Conservation (phyloP, 2,329 filamentous ascomycete genomes). For the Phialocephala sp. region DNA sequence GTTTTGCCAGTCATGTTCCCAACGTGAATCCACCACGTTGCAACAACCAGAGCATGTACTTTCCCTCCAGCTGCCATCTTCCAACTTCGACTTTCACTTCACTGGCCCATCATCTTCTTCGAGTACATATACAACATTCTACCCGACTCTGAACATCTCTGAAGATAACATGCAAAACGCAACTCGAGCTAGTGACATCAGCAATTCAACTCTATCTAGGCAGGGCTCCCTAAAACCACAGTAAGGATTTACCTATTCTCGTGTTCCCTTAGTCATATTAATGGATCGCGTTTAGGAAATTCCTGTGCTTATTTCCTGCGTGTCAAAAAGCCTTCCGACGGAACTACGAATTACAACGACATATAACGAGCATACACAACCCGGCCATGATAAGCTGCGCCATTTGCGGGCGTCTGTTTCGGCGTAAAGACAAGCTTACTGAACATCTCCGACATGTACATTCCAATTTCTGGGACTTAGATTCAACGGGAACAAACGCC, state of each 20-base stretch:
- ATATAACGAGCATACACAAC: neutral
- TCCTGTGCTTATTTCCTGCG: neutral
- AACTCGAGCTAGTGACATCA: neutral
- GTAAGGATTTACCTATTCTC: neutral
- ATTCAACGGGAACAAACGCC: neutral
- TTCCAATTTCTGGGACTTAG: neutral
- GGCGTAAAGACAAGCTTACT: slow-evolving; percentile 14
- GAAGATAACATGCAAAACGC: neutral
- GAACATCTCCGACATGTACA: slow-evolving; percentile 9
- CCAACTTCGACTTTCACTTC: neutral
- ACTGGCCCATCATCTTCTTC: neutral
- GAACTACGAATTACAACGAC: slow-evolving; percentile 9
- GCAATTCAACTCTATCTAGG: neutral
- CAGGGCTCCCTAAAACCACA: neutral
- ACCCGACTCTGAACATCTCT: neutral
- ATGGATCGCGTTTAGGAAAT: neutral
- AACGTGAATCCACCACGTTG: neutral
- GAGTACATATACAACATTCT: neutral
- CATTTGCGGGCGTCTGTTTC: slow-evolving; percentile 6
- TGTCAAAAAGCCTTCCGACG: slow-evolving; percentile 7
- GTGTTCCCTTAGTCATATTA: neutral
- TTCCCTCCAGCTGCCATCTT: neutral
- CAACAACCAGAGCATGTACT: neutral
- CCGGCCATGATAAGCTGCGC: neutral
- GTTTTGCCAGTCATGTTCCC: neutral